Conservation (phyloP, 768 basidiomycete genomes). For the Lactarius hengduanensis region DNA sequence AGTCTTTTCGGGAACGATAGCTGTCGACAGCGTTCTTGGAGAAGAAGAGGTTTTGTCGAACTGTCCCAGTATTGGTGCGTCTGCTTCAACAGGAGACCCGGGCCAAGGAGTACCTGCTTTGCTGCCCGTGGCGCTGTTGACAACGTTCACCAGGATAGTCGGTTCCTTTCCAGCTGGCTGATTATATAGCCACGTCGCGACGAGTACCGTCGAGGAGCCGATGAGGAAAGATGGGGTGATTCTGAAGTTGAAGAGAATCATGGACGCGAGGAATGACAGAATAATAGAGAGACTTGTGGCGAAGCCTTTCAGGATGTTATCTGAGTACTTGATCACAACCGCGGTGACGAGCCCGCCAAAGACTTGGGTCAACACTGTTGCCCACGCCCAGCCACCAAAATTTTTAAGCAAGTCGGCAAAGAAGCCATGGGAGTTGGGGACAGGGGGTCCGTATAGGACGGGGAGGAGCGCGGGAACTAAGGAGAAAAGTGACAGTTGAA, state of each 20-base stretch:
- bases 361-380: constrained; percentile 86
- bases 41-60: constrained; percentile 49
- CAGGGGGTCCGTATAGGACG: constrained; percentile 56
- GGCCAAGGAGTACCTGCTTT: constrained; percentile 41
- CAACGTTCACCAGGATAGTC: constrained; percentile 36
- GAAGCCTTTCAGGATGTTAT: constrained; percentile 96
- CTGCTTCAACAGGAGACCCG: constrained; percentile 46
- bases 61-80: constrained; percentile 61
- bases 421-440: constrained; percentile 47
- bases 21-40: constrained; percentile 52
- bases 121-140: constrained; percentile 33
- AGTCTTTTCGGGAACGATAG: constrained; percentile 29
- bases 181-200: constrained; percentile 95
- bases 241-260: constrained; percentile 84
- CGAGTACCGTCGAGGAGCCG: constrained; percentile 81
- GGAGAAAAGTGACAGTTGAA: constrained; percentile 86
- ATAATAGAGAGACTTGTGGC: constrained; percentile 94
- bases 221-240: constrained; percentile 87
- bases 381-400: constrained; percentile 95
- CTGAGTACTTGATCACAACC: constrained; percentile 94
- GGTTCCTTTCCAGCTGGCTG: constrained; percentile 52
- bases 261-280: constrained; percentile 90
- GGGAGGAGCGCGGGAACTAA: constrained; percentile 87
- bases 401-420: constrained; percentile 69
- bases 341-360: constrained; percentile 93